phyloP scores from a whole-genome alignment of 1,284 basidiomycete species.

The Sporisorium scitamineum region DNA sequence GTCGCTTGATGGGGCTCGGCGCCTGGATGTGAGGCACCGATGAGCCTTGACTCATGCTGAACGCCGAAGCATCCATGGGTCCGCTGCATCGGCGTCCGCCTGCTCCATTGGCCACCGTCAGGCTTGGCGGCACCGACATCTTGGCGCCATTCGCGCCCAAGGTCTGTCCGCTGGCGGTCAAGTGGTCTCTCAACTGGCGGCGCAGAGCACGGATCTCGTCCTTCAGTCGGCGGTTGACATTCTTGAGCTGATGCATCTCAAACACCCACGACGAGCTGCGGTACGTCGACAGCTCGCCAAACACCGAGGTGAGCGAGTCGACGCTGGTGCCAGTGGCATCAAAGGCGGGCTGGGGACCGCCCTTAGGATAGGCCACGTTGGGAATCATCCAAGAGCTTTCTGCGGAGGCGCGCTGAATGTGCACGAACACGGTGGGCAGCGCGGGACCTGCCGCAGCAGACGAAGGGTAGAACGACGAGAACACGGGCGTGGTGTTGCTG shows the following conservation, averaged over 20 bases:
- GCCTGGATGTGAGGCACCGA: slow-evolving; percentile 31
- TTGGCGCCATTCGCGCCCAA: slow-evolving; percentile 15
- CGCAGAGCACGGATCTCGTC: slow-evolving; percentile 59
- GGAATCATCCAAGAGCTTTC: slow-evolving; percentile 55
- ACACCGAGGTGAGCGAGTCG: slow-evolving; percentile 55
- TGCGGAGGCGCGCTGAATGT: slow-evolving; percentile 43
- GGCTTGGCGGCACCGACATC: slow-evolving; percentile 34
- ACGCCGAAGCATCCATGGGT: slow-evolving; percentile 12
- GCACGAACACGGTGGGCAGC: slow-evolving; percentile 57
- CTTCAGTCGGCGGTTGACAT: slow-evolving; percentile 60
- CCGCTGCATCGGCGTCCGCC: slow-evolving; percentile 25
- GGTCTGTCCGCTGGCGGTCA: slow-evolving; percentile 14
- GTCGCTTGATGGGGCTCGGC: slow-evolving; percentile 47
- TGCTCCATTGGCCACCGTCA: slow-evolving; percentile 6
- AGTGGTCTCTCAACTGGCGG: slow-evolving; percentile 42
- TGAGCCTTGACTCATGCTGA: slow-evolving; percentile 7
- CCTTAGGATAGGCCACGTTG: slow-evolving; percentile 50
- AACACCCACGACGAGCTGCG: slow-evolving; percentile 61
- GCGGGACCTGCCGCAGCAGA: slow-evolving; percentile 46
- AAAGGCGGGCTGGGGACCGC: slow-evolving; percentile 42
- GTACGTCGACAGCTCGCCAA: slow-evolving; percentile 61
- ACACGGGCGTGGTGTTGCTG: slow-evolving; percentile 42
- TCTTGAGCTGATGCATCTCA: slow-evolving; percentile 66
- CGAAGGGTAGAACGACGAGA: slow-evolving; percentile 62
- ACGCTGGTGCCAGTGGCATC: slow-evolving; percentile 45